Base-by-base conservation (phyloP, 148 eudicot species). In the Arctostaphylos glauca region DNA sequence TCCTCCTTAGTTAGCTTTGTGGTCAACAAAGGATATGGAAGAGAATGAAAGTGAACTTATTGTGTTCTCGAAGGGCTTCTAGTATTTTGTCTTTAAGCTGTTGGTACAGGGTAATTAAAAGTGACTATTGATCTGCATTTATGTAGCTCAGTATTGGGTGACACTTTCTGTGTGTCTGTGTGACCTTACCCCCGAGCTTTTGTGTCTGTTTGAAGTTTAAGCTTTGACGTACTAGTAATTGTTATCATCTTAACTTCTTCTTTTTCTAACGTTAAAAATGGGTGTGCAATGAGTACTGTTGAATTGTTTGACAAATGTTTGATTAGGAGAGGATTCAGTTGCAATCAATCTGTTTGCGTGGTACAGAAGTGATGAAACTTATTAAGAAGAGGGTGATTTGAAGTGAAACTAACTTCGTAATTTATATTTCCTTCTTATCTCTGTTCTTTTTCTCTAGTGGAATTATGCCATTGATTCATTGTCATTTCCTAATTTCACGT, bases 71-170 rank as follows among this genome's bases (percentile, higher is more conserved):
- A 18, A 23, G 4, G 12, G 16, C 10, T 80, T 60, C 55, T 62
- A 46, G 38, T 60, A 46, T 12, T 2, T 66, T 49, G 58, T 46
- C 12, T 48, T 48, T 80, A 49, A 48, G 59, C 23, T 10, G 38
- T 46, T 80, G 59, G 60, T 15, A 68, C n/a, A 19, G 21, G 12
- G 47, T 50, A 23, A 31, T 5, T 13, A 25, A 31, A 31, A 31
- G 0, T 31, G 44, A 50, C 78, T 48, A 74, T 8, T 49, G 3
- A 46, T 73, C 18, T 44, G 18, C 76, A 19, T 15, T 44, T 73
- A 43, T 73, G 53, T 73, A 73, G 76, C 76, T 73, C 71, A 25
- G 43, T 25, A 16, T 43, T 66, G 44, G 71, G 71, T 31, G 71
- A 8, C 71, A 8, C 14, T 23, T 3, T 14, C 12, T 62, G 41